Evolutionary conservation across 768 basidiomycete species (phyloP).

Genomic region (Plicaturopsis crispa): DNA sequence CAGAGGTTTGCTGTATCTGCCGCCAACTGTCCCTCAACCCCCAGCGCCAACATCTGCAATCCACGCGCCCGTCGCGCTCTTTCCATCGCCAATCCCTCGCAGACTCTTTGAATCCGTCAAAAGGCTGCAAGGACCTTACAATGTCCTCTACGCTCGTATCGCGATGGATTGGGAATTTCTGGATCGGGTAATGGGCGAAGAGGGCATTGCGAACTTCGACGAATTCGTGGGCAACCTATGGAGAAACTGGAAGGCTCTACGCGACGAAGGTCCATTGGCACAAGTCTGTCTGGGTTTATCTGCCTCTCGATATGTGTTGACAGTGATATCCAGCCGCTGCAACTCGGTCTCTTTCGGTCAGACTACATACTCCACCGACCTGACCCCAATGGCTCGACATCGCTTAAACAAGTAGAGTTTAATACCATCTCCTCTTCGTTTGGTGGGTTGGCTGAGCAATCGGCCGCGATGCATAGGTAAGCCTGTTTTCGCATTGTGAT

Average conservation of each 20-base stretch:
- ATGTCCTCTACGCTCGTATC: conserved; percentile 77
- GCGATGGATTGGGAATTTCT: conserved; percentile 76
- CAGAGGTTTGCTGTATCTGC: conserved; percentile 80
- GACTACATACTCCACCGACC: conserved; percentile 84
- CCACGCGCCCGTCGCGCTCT: conserved; percentile 84
- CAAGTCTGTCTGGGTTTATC: conserved; percentile 25
- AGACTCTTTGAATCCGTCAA: conserved; percentile 57
- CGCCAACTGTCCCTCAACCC: conserved; percentile 34
- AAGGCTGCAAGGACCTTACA: conserved; percentile 69
- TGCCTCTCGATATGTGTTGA: not conserved
- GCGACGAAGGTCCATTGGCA: conserved; percentile 45
- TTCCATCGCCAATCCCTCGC: conserved; percentile 84
- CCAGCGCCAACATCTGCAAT: conserved; percentile 64
- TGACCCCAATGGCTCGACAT: conserved; percentile 21
- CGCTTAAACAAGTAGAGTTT: conserved; percentile 93
- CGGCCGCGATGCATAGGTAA: conserved; percentile 72
- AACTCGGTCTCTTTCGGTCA: conserved; percentile 88
- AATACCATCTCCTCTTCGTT: conserved; percentile 95
- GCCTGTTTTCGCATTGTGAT: conserved; percentile 5
- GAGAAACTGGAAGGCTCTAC: conserved; percentile 74
- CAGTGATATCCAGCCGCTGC: conserved; percentile 47
- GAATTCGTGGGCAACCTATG: conserved; percentile 82
- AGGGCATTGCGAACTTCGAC: conserved; percentile 77
- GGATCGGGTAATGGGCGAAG: conserved; percentile 76
- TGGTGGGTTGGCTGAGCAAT: conserved; percentile 65